Evolutionary conservation across 2,329 filamentous ascomycete genomes (phyloP).

Genomic region (Monilinia polystroma): DNA sequence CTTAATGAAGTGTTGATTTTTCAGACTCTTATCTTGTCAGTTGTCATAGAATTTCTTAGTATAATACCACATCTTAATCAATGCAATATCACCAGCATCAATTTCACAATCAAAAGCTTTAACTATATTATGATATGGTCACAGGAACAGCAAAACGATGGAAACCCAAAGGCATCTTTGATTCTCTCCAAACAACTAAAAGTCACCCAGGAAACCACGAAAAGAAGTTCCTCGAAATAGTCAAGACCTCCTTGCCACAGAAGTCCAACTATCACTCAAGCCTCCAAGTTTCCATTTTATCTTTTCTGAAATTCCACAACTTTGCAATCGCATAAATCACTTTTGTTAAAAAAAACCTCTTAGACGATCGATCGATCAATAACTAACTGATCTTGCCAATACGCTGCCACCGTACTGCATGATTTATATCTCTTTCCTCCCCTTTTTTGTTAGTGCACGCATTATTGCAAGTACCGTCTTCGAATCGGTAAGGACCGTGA

Average conservation of each 20-base stretch:
- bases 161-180: slow-evolving; percentile 3
- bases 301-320: not conserved
- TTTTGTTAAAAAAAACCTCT: not conserved
- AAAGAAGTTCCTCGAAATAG: not conserved
- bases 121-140: not conserved
- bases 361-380: not conserved
- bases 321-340: not conserved
- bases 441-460: not conserved
- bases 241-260: not conserved
- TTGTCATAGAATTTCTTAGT: not conserved
- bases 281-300: not conserved
- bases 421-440: not conserved
- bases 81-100: not conserved
- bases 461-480: not conserved
- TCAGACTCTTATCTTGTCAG: not conserved
- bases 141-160: not conserved
- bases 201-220: not conserved
- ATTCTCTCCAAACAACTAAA: slow-evolving; percentile 6
- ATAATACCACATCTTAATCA: not conserved
- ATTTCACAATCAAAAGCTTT: not conserved
- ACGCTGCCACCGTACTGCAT: not conserved
- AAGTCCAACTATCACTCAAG: not conserved
- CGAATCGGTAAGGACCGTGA: slow-evolving; percentile 9
- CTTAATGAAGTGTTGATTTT: not conserved
- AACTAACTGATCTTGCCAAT: not conserved